phyloP scores from a whole-genome alignment of 139 green algal genomes.

The Picocystis salinarum region DNA sequence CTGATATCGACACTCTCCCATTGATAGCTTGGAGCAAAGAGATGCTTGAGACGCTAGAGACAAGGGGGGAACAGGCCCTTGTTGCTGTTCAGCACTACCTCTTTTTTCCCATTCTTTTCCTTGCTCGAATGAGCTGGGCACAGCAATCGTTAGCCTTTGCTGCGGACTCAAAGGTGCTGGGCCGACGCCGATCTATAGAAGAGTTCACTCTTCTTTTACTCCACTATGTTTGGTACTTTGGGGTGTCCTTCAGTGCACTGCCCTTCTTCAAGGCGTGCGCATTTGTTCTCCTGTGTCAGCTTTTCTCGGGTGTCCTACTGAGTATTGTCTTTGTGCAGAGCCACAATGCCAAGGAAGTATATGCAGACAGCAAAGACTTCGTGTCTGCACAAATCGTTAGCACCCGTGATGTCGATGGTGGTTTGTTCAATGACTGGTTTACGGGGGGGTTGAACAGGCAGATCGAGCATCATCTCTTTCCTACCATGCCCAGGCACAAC shows the following conservation, averaged over 20 bases:
- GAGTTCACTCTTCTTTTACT: slow-evolving; percentile 6
- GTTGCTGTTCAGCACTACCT: slow-evolving; percentile 33
- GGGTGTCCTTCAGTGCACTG: slow-evolving; percentile 20
- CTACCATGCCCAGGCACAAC: slow-evolving; percentile 46
- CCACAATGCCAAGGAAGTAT: slow-evolving; percentile 63
- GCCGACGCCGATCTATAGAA: not conserved
- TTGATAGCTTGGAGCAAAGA: slow-evolving; percentile 41
- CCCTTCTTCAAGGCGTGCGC: slow-evolving; percentile 8
- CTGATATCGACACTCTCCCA: slow-evolving; percentile 58
- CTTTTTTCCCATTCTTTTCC: slow-evolving; percentile 40
- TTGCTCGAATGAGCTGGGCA: slow-evolving; percentile 38
- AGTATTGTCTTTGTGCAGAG: slow-evolving; percentile 49
- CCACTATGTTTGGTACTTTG: slow-evolving; percentile 28
- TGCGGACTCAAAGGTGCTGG: not conserved
- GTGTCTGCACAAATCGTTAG: slow-evolving; percentile 37
- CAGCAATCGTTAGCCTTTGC: slow-evolving; percentile 18
- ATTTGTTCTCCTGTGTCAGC: slow-evolving; percentile 24
- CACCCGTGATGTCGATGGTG: slow-evolving; percentile 34
- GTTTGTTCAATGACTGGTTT: slow-evolving; percentile 41
- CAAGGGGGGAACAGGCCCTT: slow-evolving; percentile 10
- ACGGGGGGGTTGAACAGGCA: slow-evolving; percentile 56
- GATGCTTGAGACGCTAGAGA: slow-evolving; percentile 20
- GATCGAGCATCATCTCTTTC: slow-evolving; percentile 68
- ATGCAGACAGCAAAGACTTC: slow-evolving; percentile 39
- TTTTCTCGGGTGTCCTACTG: slow-evolving; percentile 31